Percentiles rank a stretch among this genome's conserved stretches.
phyloP scores from a whole-genome alignment of 495 filamentous ascomycete genomes.

The Parathielavia appendiculata region DNA sequence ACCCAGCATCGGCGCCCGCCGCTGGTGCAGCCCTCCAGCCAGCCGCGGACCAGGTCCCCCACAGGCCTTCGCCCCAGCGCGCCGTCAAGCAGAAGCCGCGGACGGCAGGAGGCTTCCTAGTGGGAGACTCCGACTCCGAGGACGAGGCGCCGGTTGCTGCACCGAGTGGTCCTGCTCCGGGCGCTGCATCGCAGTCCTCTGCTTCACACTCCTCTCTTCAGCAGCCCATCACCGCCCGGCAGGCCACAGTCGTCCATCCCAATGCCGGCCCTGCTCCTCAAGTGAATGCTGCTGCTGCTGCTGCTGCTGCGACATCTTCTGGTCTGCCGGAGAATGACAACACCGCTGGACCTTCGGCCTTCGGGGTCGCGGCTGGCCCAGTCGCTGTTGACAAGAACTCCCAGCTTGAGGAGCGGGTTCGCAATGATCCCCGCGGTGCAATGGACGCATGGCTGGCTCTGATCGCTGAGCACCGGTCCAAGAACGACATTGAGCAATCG shows the following conservation, averaged over 20 bases:
- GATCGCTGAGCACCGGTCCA: constrained; percentile 77
- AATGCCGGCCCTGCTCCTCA: constrained; percentile 24
- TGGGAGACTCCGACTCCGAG: constrained; percentile 64
- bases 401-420: constrained; percentile 82
- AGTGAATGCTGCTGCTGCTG: constrained; percentile 21
- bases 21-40: constrained; percentile 19
- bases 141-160: constrained; percentile 32
- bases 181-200: constrained; percentile 15
- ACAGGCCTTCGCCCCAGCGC: constrained; percentile 34
- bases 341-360: not conserved
- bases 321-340: constrained; percentile 9
- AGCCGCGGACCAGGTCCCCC: constrained; percentile 27
- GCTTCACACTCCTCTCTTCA: constrained; percentile 23
- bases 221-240: constrained; percentile 23
- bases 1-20: constrained; percentile 41
- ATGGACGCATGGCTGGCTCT: constrained; percentile 82
- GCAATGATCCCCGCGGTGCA: constrained; percentile 86
- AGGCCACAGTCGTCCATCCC: constrained; percentile 17
- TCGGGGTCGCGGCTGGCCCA: constrained; percentile 11
- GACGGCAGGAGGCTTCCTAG: constrained; percentile 74
- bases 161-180: constrained; percentile 18
- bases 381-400: constrained; percentile 70
- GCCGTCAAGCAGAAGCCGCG: constrained; percentile 57
- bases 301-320: too few species aligned
- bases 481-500: constrained; percentile 74